Evolutionary conservation across 2,329 filamentous ascomycete genomes (phyloP), one percentile per base, ranked within the genome.

Genomic region (Dothistroma pini): DNA sequence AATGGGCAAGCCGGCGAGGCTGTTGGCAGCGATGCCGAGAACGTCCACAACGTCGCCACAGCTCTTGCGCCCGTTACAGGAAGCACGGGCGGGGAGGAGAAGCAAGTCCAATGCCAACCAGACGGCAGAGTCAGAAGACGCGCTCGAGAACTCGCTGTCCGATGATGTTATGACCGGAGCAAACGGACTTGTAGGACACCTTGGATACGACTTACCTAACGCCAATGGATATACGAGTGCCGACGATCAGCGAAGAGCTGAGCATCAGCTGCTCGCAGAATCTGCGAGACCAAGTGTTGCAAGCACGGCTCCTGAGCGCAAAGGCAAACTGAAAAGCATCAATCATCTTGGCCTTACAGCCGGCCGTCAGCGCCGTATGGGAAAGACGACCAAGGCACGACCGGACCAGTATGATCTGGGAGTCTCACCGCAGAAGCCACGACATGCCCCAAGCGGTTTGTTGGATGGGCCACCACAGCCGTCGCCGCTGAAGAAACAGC

Each of bases 331-430:
- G 31, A 53, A 22, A 19, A 53, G 1, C 2, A 19, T 35, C 12
- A 19, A 21, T 1, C 31, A 32, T 11, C 10, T 21, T 1, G n/a
- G n/a, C 16, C 8, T 35, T 11, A 12, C 25, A 14, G 48, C 48
- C 21, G 16, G n/a, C 7, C 14, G 3, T 21, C 51, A 53, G 34
- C 51, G 51, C 6, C 25, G n/a, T 53, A 5, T 53, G n/a, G 51
- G 51, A 53, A 53, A 53, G 31, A 53, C 51, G 14, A 21, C 19
- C 31, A 47, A 51, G 58, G 49, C 57, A 51, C 57, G 62, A 53
- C 54, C 41, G 29, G 54, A 56, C 21, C 25, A 25, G 32, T 56
- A 56, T 34, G 38, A 9, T 32, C 2, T 56, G 16, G 41, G 25
- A 32, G 54, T 10, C 8, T 56, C 54, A 7, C 54, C 54, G 10